Conservation (phyloP, 805 yeast species). For the Starmerella etchellsii region DNA sequence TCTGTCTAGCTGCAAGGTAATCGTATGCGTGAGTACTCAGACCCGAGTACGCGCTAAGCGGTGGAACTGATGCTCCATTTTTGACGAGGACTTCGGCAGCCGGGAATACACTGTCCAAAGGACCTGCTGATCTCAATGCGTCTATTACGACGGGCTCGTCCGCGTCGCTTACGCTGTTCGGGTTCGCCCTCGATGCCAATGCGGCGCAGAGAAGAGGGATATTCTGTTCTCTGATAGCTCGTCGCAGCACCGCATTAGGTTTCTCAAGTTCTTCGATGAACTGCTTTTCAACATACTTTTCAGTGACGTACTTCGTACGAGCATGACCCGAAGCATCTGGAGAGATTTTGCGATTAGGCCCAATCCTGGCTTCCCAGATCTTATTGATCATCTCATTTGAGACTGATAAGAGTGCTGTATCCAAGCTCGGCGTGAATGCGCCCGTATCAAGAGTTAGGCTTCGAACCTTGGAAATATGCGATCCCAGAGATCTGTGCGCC, state of each 20-base stretch:
- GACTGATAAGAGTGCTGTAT: conserved; percentile 43
- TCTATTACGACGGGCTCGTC: conserved; percentile 26
- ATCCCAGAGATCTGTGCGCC: conserved; percentile 74
- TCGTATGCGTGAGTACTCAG: conserved; percentile 11
- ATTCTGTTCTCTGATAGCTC: conserved; percentile 26
- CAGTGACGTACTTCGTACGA: conserved; percentile 46
- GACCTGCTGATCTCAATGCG: conserved; percentile 25
- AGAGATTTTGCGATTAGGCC: conserved; percentile 24
- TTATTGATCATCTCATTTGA: conserved; percentile 44
- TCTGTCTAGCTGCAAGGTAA: conserved; percentile 7
- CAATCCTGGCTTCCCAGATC: conserved; percentile 42
- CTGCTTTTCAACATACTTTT: conserved; percentile 48
- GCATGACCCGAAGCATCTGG: conserved; percentile 32
- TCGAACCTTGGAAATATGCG: conserved; percentile 65
- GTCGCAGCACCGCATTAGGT: conserved; percentile 27
- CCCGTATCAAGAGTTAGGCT: conserved; percentile 62
- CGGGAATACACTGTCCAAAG: conserved; percentile 24
- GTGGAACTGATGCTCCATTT: conserved; percentile 28
- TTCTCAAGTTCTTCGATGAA: conserved; percentile 31
- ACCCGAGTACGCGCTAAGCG: conserved; percentile 8
- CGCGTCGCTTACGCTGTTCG: conserved; percentile 24
- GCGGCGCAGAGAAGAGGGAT: conserved; percentile 25
- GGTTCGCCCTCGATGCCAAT: conserved; percentile 31
- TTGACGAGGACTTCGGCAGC: conserved; percentile 30
- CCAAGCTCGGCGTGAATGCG: conserved; percentile 44